Conservation (phyloP, 257 asterid genomes). For the Leptodermis oblonga region DNA sequence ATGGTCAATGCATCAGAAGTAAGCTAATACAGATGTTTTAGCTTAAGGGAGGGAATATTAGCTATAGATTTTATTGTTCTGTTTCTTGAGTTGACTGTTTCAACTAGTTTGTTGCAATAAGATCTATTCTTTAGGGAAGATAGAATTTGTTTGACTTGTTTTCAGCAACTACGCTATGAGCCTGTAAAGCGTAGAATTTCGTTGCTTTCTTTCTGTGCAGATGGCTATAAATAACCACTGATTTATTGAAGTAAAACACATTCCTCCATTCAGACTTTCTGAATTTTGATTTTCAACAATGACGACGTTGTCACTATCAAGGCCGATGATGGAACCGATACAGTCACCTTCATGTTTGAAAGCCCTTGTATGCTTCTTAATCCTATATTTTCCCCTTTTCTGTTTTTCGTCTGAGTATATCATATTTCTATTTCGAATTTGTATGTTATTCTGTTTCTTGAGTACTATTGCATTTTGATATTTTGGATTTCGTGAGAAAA, state of each 20-base stretch:
- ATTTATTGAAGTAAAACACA: no score
- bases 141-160: no score
- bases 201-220: no score
- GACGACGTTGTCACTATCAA: slow-evolving; percentile 38
- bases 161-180: no score
- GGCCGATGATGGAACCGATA: slow-evolving; percentile 38
- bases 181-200: no score
- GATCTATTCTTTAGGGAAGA: no score
- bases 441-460: background rate
- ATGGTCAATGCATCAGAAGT: background rate
- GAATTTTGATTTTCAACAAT: no score
- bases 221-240: no score
- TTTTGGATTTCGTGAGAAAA: background rate
- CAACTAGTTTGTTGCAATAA: no score
- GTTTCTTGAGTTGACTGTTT: no score
- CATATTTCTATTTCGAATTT: background rate
- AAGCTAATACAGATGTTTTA: background rate
- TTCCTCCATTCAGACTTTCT: no score
- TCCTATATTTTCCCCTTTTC: background rate
- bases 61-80: no score
- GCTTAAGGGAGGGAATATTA: background rate
- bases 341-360: slow-evolving; percentile 41
- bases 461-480: background rate
- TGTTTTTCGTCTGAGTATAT: background rate
- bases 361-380: slow-evolving; percentile 27